phyloP scores from a whole-genome alignment of 1,284 basidiomycete genomes.

The Lentinula novae-zelandiae region DNA sequence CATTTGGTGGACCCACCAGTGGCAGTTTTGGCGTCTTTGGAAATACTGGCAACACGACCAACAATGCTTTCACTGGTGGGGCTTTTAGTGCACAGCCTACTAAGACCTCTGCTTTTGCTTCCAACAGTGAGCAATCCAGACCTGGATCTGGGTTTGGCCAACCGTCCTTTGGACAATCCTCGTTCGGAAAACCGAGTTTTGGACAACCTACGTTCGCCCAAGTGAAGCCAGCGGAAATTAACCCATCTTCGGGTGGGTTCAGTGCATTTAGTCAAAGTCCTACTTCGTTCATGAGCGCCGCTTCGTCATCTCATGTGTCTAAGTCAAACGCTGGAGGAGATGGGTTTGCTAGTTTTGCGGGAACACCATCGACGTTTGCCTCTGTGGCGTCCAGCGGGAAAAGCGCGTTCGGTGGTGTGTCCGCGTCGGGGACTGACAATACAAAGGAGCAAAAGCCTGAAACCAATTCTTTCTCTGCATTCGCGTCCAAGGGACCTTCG shows the following conservation, averaged over 20 bases:
- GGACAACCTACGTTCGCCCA: conserved; percentile 3
- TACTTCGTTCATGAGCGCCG: conserved; percentile 9
- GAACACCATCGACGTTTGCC: conserved; percentile 1
- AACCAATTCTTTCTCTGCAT: conserved; percentile 23
- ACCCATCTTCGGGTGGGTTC: conserved; percentile 21
- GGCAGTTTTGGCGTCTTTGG: conserved; percentile 20
- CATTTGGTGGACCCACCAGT: conserved; percentile 29
- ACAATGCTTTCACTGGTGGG: conserved; percentile 9
- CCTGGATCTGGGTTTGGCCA: conserved; percentile 8
- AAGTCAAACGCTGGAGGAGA: conserved; percentile 1
- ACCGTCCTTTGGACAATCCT: conserved; percentile 15
- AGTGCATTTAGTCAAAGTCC: conserved; percentile 17
- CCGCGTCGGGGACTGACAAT: neutral
- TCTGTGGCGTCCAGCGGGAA: neutral
- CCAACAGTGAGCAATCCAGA: neutral
- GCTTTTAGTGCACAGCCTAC: conserved; percentile 12
- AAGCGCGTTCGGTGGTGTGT: neutral
- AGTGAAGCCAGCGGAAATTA: conserved; percentile 13
- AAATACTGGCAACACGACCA: neutral
- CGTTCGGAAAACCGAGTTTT: conserved; percentile 23
- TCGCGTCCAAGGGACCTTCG: conserved; percentile 18
- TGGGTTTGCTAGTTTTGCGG: conserved; percentile 10
- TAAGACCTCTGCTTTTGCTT: conserved; percentile 8
- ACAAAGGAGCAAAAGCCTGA: conserved; percentile 4
- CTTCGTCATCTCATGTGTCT: neutral